Base-by-base conservation (phyloP, 2,329 filamentous ascomycete genomes). In the Neofusicoccum umdonicola region DNA sequence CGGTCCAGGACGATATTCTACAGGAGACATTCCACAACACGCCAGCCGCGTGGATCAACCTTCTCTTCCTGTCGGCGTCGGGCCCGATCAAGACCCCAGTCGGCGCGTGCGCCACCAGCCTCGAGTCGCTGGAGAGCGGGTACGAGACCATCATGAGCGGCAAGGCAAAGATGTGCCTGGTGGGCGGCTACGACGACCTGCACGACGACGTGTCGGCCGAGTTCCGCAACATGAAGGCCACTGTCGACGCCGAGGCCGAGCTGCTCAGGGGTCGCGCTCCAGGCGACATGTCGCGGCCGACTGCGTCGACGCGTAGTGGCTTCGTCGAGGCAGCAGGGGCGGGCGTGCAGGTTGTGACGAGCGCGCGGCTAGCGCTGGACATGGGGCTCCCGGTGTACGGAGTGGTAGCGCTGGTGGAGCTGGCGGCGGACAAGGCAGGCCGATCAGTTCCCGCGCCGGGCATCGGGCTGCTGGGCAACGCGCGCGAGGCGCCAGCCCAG, bases 391-490 rank as follows among this genome's bases (percentile, higher is more conserved):
- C 74, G 12, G 76, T 78, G 61, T 70, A 72, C 31, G 76, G 68
- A 4, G 68, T 80, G 12, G 69, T 80, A 0, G 76, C 78, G 0
- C 63, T 69, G 11, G 71, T 73, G 0, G 67, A 69, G 27, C 79
- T 70, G 8, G 74, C 78, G 0, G 68, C 67, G 15, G 78, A 80
- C 62, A 72, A 73, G 9, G 67, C 70, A 37, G 72, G 76, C 0
- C 71, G 77, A 1, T 80, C 78, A 0, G 68, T 80, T 1, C 78
- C 78, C 0, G 77, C 78, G 0, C 78, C 78, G 0, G 78, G 78
- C 1, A 68, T 72, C 27, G 78, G 78, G 1, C 67, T 80, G 9
- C 66, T 80, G 44, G 73, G 71, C 6, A 68, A 69, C 37, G 76
- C 73, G 1, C 66, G 69, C 12, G 71, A 74, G 47, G 60, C 51